These are phyloP conservation scores for Exophiala spinifera DNA, from an alignment of 2,329 filamentous ascomycete genomes.

Conservation along the genomic window DNA sequence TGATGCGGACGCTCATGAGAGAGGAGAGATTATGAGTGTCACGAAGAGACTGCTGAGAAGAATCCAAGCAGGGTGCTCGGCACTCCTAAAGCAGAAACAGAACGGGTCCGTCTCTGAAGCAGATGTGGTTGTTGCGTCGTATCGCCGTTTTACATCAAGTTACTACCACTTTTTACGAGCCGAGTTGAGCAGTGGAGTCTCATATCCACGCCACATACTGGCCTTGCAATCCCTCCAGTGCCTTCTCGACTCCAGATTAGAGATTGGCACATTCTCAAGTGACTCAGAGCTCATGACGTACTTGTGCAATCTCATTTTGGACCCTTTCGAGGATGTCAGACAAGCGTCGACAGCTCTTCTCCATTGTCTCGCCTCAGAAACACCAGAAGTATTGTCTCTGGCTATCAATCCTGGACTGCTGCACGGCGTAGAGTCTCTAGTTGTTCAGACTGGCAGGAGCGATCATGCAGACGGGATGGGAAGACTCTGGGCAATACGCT, in stretches of 20 bases:
- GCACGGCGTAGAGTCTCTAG: slow-evolving; percentile 50
- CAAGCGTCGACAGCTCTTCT: slow-evolving; percentile 50
- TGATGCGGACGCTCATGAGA: slow-evolving; percentile 80
- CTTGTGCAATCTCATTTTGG: slow-evolving; percentile 74
- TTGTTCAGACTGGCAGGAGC: slow-evolving; percentile 72
- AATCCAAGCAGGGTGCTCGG: slow-evolving; percentile 7
- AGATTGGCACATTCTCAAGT: slow-evolving; percentile 18
- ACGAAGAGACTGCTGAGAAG: slow-evolving; percentile 61
- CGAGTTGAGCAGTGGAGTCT: slow-evolving; percentile 75
- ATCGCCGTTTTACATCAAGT: slow-evolving; percentile 12
- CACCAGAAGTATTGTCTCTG: background rate
- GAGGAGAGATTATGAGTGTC: slow-evolving; percentile 73
- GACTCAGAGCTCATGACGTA: slow-evolving; percentile 46
- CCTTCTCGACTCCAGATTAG: slow-evolving; percentile 37
- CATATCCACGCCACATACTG: slow-evolving; percentile 85
- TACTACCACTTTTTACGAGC: slow-evolving; percentile 36
- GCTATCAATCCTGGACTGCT: slow-evolving; percentile 47
- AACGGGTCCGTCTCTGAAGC: background rate
- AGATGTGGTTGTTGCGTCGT: slow-evolving; percentile 4
- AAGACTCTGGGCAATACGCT: slow-evolving; percentile 12
- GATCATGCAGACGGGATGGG: slow-evolving; percentile 92
- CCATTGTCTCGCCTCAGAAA: slow-evolving; percentile 13
- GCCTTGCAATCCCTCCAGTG: slow-evolving; percentile 68
- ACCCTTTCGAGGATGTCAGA: slow-evolving; percentile 91
- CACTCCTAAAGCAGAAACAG: slow-evolving; percentile 2